Conservation (phyloP, 1,284 basidiomycete species). For the Apiotrichum laibachii region DNA sequence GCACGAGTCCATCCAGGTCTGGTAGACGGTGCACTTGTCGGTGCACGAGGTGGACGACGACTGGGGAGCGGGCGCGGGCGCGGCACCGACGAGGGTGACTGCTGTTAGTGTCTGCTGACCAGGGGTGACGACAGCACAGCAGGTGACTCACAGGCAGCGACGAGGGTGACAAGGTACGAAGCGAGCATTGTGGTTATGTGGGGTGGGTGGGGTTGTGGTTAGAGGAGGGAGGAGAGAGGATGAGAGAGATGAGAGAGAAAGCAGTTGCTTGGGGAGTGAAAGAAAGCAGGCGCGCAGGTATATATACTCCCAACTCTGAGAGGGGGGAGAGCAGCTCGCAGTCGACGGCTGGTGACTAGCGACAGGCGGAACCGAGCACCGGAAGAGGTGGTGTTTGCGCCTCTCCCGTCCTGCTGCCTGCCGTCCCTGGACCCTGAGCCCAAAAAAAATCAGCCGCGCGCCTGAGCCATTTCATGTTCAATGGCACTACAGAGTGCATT, state of each 20-base stretch:
- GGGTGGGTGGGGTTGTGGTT: not conserved
- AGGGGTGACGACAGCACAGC: not conserved
- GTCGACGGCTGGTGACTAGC: not conserved
- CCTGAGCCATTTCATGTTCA: not conserved
- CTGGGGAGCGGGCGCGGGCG: not conserved
- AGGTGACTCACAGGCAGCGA: not conserved
- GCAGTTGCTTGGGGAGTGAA: not conserved
- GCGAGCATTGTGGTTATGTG: not conserved
- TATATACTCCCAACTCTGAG: not conserved
- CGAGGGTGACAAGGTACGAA: not conserved
- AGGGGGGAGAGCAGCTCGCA: not conserved
- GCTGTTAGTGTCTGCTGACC: not conserved
- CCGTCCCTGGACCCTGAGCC: not conserved
- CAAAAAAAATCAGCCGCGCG: not conserved
- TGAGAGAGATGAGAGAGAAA: not conserved
- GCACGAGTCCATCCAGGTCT: conserved; percentile 9
- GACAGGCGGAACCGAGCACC: no score
- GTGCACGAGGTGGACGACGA: not conserved
- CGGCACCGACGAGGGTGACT: not conserved
- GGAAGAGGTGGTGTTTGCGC: no score
- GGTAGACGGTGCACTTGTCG: conserved; percentile 14
- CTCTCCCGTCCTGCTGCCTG: not conserved
- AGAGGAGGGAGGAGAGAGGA: not conserved
- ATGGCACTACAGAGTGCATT: no score
- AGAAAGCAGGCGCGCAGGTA: not conserved